Conservation (phyloP, 2,329 filamentous ascomycete genomes). For the Nannizzia gypsea region DNA sequence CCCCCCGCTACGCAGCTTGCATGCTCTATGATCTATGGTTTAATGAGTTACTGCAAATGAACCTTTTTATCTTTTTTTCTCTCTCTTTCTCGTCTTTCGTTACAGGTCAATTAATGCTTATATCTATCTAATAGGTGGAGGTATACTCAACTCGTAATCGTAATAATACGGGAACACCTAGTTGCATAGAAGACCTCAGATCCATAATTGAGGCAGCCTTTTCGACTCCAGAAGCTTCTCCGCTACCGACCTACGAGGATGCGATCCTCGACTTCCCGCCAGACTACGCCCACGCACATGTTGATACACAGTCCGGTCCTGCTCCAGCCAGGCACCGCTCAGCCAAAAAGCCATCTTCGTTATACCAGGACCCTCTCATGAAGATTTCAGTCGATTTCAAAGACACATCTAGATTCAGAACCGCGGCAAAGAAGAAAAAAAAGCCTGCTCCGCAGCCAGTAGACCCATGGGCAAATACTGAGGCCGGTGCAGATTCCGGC, state of each 20-base stretch:
- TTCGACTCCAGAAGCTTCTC: not conserved
- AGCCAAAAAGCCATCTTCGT: not conserved
- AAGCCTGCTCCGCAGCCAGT: constrained; percentile 2
- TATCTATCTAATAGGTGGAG: constrained; percentile 1
- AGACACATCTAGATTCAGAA: constrained; percentile 12
- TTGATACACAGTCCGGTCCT: not conserved
- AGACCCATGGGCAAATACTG: not conserved
- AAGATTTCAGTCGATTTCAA: constrained; percentile 10
- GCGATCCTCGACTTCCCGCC: constrained; percentile 13
- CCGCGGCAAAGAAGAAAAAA: constrained; percentile 12
- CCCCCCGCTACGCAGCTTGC: not conserved
- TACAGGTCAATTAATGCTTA: not conserved
- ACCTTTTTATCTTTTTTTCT: not conserved
- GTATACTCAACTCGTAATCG: not conserved
- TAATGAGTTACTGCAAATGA: not conserved
- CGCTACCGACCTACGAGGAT: constrained; percentile 13
- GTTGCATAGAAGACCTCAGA: constrained; percentile 3
- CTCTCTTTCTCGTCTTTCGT: not conserved
- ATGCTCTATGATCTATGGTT: not conserved
- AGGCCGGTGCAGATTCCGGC: constrained; percentile 2
- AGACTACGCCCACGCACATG: constrained; percentile 22
- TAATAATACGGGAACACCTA: not conserved
- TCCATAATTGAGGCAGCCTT: not conserved
- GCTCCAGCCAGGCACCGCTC: not conserved
- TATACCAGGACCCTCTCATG: not conserved